Percentiles rank a stretch among this genome's conserved stretches.
Conservation (phyloP, 306 rosid genomes). For the Malus fusca region DNA sequence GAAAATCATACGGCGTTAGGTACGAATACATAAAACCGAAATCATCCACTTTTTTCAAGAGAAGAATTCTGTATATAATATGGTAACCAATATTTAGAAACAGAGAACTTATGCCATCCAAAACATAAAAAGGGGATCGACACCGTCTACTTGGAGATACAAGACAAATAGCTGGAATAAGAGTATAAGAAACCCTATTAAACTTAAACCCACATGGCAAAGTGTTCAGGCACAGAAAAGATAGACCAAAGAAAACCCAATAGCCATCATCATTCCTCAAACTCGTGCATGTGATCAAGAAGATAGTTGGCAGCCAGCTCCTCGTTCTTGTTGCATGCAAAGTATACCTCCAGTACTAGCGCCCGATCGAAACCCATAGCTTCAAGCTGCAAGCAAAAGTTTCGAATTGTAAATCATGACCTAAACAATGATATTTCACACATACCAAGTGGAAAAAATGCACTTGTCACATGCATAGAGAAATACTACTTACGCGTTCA, state of each 20-base stretch:
- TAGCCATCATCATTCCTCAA: conserved; percentile 38
- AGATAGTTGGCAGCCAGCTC: conserved; percentile 82
- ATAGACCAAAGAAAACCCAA: background rate
- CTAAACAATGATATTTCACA: background rate
- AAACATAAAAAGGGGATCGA: conserved; percentile 1
- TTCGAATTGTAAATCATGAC: background rate
- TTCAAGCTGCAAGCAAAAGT: conserved; percentile 43
- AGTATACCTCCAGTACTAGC: conserved; percentile 68
- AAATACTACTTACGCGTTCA: conserved; percentile 26
- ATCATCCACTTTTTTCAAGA: background rate
- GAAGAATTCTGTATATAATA: conserved; percentile 2
- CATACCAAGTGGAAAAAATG: background rate
- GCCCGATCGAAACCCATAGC: conserved; percentile 79
- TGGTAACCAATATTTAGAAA: conserved; percentile 5
- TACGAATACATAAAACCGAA: background rate
- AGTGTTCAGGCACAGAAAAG: conserved; percentile 3
- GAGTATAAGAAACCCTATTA: conserved; percentile 19
- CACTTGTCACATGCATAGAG: background rate
- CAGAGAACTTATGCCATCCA: conserved; percentile 17
- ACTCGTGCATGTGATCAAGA: conserved; percentile 70
- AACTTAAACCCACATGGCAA: conserved; percentile 15
- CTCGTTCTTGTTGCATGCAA: conserved; percentile 80
- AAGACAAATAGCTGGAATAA: conserved; percentile 1
- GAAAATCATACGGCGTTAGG: background rate
- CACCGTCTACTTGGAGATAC: background rate